Evolutionary conservation across 1,284 basidiomycete genomes (phyloP).

Genomic region (Trichosporon coremiiforme): DNA sequence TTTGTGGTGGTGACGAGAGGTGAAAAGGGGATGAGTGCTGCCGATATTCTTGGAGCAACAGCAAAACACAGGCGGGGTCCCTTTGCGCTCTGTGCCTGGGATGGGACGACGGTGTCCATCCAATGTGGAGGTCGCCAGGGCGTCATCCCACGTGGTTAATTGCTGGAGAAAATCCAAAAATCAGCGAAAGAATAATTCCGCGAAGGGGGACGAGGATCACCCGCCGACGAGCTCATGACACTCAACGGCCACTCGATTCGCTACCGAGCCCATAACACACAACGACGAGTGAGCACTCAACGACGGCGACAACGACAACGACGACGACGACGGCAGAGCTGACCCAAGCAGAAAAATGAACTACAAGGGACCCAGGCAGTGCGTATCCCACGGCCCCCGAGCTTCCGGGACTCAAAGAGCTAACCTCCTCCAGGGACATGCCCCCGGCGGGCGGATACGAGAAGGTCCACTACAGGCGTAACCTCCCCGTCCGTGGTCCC

Average conservation of each 20-base stretch:
- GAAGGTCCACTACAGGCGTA: constrained; percentile 91
- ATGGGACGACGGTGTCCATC: neutral
- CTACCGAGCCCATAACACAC: constrained; percentile 8
- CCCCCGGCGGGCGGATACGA: constrained; percentile 93
- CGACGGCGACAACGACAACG: neutral
- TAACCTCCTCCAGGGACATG: constrained; percentile 75
- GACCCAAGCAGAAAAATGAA: constrained; percentile 13
- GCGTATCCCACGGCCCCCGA: neutral
- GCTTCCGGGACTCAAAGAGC: neutral
- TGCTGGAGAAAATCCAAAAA: neutral
- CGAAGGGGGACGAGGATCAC: too few relatives aligned
- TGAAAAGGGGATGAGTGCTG: neutral
- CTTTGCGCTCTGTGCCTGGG: constrained; percentile 4
- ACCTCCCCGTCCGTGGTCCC: constrained; percentile 89
- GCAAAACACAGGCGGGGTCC: too few relatives aligned
- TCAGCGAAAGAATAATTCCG: neutral
- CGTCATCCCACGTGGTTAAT: neutral
- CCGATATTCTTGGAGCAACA: too few relatives aligned
- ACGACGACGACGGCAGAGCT: neutral
- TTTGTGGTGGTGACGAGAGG: neutral
- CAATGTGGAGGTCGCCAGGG: neutral
- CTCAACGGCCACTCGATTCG: constrained; percentile 15
- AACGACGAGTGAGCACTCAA: neutral
- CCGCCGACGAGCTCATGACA: constrained; percentile 10
- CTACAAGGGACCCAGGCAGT: constrained; percentile 19